These are phyloP conservation scores for Solanum hybrid DNA, from an alignment of 305 asterid genomes.

Conservation along the genomic window DNA sequence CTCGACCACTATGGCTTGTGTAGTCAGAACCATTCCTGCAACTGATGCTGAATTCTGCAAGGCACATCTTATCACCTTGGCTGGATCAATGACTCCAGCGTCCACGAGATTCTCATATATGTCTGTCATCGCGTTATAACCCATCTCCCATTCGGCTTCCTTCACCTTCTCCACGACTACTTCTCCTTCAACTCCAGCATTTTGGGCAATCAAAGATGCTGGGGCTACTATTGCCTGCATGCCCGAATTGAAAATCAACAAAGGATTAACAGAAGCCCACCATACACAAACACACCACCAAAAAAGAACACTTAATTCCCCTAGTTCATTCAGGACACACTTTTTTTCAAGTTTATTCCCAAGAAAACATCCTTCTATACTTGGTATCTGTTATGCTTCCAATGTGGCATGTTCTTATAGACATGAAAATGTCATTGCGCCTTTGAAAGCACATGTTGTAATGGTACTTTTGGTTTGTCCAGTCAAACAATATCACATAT, in stretches of 20 bases:
- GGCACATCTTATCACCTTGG: conserved; percentile 93
- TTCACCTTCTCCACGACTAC: conserved; percentile 88
- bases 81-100: conserved; percentile 91
- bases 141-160: conserved; percentile 72
- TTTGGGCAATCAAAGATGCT: conserved; percentile 76
- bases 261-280: neutral
- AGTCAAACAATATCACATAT: neutral
- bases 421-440: neutral
- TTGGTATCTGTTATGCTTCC: neutral
- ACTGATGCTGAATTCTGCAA: conserved; percentile 94
- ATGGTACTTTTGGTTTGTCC: neutral
- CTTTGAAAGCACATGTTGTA: neutral
- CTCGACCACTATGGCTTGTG: conserved; percentile 95
- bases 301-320: neutral
- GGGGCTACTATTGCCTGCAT: conserved; percentile 84
- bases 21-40: conserved; percentile 97
- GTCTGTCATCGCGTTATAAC: conserved; percentile 92
- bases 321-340: neutral
- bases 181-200: conserved; percentile 96
- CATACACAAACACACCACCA: neutral
- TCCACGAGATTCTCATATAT: conserved; percentile 63
- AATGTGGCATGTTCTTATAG: neutral
- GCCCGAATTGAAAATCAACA: neutral
- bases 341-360: neutral
- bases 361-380: neutral